phyloP scores from a whole-genome alignment of 2,329 filamentous ascomycete genomes.

The Pseudogymnoascus pannorum region DNA sequence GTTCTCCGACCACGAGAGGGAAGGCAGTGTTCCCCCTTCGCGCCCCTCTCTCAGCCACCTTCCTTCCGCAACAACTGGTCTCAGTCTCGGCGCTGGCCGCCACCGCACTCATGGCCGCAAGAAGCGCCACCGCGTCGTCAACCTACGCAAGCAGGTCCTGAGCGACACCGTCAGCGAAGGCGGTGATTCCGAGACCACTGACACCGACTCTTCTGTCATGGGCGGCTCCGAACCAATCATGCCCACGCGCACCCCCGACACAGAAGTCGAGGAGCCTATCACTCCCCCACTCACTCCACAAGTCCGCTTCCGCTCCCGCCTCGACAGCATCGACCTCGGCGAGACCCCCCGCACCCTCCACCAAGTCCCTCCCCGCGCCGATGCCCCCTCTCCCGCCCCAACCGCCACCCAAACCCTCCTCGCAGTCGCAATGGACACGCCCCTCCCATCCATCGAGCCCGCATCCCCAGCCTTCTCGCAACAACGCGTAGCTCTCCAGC shows the following conservation, averaged over 20 bases:
- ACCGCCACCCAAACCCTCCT: conserved; percentile 9
- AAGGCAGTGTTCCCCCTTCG: conserved; percentile 50
- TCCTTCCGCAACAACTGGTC: conserved; percentile 52
- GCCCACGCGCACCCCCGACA: conserved; percentile 50
- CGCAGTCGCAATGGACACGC: conserved; percentile 6
- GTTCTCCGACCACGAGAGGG: conserved; percentile 64
- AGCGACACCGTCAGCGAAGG: conserved; percentile 46
- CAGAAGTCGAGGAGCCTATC: conserved; percentile 48
- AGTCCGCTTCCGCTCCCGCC: conserved; percentile 27
- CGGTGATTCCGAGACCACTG: conserved; percentile 37
- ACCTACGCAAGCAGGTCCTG: conserved; percentile 59
- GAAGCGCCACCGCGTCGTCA: conserved; percentile 78
- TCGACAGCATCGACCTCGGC: conserved; percentile 29
- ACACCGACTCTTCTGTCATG: conserved; percentile 45
- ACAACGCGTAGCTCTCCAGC: conserved; percentile 6
- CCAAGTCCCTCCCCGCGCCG: not conserved
- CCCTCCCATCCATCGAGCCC: conserved; percentile 13
- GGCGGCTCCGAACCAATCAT: conserved; percentile 56
- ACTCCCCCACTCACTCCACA: conserved; percentile 43
- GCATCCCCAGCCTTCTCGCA: conserved; percentile 4
- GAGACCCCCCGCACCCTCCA: conserved; percentile 28
- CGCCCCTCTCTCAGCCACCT: conserved; percentile 60
- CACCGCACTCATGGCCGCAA: conserved; percentile 59
- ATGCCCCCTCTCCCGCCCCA: conserved; percentile 28
- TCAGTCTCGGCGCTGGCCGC: conserved; percentile 55